Evolutionary conservation across 148 eudicot species (phyloP), one percentile per base, ranked within the genome.

Genomic region (Fagopyrum esculentum): DNA sequence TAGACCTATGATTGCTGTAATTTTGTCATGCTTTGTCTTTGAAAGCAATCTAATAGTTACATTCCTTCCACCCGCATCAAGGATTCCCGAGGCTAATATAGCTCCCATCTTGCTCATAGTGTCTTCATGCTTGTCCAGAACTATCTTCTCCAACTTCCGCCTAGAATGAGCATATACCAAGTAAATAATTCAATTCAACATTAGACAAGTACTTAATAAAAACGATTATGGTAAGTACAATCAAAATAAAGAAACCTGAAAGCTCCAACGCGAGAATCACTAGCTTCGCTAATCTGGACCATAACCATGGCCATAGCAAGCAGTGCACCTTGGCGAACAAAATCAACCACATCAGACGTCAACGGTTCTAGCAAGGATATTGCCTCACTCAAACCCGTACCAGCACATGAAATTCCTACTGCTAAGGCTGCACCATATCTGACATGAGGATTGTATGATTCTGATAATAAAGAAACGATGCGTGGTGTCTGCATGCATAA

Each of bases 71-170:
- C 99, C 99, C 50, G 99, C 99, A 82, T 95, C 99, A 10, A 95
- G 89, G 70, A 95, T 92, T 73, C 99, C 99, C 35, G 99, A 85
- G 43, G 99, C 99, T 77, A 95, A 83, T 80, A 95, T 95, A 19
- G 99, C 99, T 75, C 99, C 99, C 99, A 95, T 95, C 83, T 95
- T 95, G 88, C 97, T 92, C 97, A 92, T 92, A 45, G 97, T 95
- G 73, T 95, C 99, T 84, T 95, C 99, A 83, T 95, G 99, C 87
- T 95, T 95, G 81, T 95, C 99, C 61, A 87, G 88, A 76, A 95
- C 90, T 61, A 95, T 95, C 78, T 95, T 95, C 81, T 95, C 99
- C 82, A 95, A 76, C 77, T 95, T 96, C 13, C 97, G 92, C 87
- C 99, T 94, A 73, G 40, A 51, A 75, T 22, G 74, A 29, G 1